Percentiles rank a stretch among this genome's conserved stretches.
Evolutionary conservation across 257 asterid genomes (phyloP).

Genomic region (Penstemon eatonii): DNA sequence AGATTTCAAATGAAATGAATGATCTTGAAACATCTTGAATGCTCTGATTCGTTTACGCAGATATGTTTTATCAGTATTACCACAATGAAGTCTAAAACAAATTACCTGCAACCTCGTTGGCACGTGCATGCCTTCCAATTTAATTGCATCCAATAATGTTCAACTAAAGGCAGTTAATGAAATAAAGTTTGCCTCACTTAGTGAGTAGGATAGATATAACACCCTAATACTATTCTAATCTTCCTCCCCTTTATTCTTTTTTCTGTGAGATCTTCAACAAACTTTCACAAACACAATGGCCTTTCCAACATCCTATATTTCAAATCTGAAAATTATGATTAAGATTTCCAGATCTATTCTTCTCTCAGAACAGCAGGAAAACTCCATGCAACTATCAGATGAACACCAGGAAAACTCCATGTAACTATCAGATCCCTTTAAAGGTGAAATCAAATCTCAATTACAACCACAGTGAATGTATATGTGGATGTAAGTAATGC

Average conservation of each 20-base stretch:
- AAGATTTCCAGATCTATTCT: slow-evolving; percentile 4
- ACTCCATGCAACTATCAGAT: too few relatives aligned
- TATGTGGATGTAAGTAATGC: neutral
- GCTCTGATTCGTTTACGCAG: neutral
- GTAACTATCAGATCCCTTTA: neutral
- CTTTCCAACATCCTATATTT: neutral
- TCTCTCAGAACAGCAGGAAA: slow-evolving; percentile 1
- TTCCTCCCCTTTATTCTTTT: neutral
- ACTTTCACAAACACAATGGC: slow-evolving; percentile 7
- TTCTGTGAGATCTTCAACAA: neutral
- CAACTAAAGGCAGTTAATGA: neutral
- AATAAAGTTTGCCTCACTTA: neutral
- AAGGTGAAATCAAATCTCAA: neutral
- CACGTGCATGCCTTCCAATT: neutral
- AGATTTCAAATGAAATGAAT: neutral
- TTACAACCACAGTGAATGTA: neutral
- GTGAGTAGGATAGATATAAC: neutral
- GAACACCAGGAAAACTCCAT: neutral
- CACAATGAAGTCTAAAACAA: neutral
- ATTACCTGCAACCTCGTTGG: neutral
- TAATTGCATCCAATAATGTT: neutral
- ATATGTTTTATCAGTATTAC: neutral
- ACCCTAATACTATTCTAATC: neutral
- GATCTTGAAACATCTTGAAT: neutral
- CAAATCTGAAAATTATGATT: neutral